Base-by-base conservation (phyloP, 139 green algal species). In the Coccomyxa sp. region DNA sequence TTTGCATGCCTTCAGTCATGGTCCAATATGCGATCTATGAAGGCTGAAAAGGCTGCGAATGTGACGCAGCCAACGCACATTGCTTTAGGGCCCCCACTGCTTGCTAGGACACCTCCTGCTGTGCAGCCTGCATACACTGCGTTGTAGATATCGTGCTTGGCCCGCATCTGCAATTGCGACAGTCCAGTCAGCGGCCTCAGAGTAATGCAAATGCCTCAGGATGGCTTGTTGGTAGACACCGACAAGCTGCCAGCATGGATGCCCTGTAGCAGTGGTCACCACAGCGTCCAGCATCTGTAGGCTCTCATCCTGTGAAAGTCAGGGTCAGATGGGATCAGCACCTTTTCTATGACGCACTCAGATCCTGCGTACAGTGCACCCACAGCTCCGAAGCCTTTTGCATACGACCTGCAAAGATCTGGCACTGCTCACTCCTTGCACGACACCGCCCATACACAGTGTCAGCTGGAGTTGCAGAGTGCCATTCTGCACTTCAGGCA, bases 301-400 rank as follows among this genome's bases (percentile, higher is more conserved):
- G n/a, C n/a, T n/a, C n/a, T n/a, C n/a, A n/a, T n/a, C n/a, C n/a
- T n/a, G n/a, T n/a, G n/a, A n/a, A n/a, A n/a, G n/a, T n/a, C n/a
- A n/a, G n/a, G n/a, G n/a, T n/a, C n/a, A n/a, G n/a, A n/a, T n/a
- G n/a, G n/a, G n/a, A n/a, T n/a, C n/a, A n/a, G n/a, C 31, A 83
- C 86, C 85, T 95, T 97, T 78, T 99, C 96, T 7, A 98, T 94
- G 9, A 98, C 81, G 79, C 95, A 98, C 87, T 99, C 96, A 55
- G 88, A 94, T 35, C 93, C 94, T 6, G 92, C 90, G 85, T 95
- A 99, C 9, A 99, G 80, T 0, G 91, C 88, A 0, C 96, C 96
- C 83, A 99, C 93, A 12, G 86, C 76, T 0, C 88, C 94, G 86
- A 99, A 99, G 5, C 89, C 93, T 79, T 98, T 98, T 74, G 93